Evolutionary conservation across 2,329 filamentous ascomycete genomes (phyloP).

Genomic region (Cercospora sesami): DNA sequence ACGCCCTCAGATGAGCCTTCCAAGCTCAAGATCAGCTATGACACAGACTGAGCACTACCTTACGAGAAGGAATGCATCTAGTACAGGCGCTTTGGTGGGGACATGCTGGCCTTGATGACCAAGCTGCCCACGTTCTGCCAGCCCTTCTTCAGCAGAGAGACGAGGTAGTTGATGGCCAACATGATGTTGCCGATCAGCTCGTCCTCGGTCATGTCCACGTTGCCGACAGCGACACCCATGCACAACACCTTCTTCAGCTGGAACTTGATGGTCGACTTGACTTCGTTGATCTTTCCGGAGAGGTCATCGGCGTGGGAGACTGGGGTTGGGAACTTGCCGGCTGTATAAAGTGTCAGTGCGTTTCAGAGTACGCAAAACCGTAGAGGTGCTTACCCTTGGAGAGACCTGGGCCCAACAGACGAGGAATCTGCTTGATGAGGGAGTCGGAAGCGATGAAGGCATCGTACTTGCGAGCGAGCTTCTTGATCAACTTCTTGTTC

Average conservation of each 20-base stretch:
- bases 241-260: conserved; percentile 99
- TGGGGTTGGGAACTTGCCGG: conserved; percentile 99
- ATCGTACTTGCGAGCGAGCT: conserved; percentile 99
- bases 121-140: conserved; percentile 99
- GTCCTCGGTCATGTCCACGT: conserved; percentile 95
- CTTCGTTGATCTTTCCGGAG: conserved; percentile 91
- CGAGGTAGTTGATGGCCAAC: conserved; percentile 99
- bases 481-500: conserved; percentile 99
- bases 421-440: conserved; percentile 99
- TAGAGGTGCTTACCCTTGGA: conserved; percentile 72
- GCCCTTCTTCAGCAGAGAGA: conserved; percentile 99
- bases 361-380: background rate
- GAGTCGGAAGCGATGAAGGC: conserved; percentile 96
- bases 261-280: conserved; percentile 99
- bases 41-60: conserved; percentile 1
- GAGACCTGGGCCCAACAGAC: conserved; percentile 97
- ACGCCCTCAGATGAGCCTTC: conserved; percentile 33
- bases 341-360: conserved; percentile 52
- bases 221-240: conserved; percentile 98
- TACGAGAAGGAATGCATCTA: conserved; percentile 53
- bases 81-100: conserved; percentile 95
- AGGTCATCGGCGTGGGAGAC: conserved; percentile 97
- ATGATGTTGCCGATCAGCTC: conserved; percentile 98
- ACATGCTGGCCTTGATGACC: conserved; percentile 99
- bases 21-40: conserved; percentile 7